phyloP scores from a whole-genome alignment of 352 stramenopile genomes.

The Pythium phragmiticola region DNA sequence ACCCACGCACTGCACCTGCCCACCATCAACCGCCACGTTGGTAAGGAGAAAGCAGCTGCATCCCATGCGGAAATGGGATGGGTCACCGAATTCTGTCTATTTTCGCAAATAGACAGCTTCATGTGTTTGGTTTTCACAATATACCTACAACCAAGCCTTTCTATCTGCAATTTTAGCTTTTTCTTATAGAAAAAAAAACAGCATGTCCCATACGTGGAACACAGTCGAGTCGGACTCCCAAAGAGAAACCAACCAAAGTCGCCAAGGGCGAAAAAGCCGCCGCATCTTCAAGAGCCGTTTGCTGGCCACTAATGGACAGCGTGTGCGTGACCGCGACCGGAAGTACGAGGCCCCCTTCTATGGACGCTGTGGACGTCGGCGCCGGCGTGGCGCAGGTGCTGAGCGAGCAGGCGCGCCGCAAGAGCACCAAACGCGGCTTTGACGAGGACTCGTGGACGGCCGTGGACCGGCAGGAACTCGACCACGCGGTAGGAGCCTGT shows the following conservation, averaged over 20 bases:
- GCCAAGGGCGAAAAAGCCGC: not conserved
- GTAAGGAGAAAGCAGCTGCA: not conserved
- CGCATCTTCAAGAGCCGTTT: slow-evolving; percentile 22
- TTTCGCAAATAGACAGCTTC: slow-evolving; percentile 10
- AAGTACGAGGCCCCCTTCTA: slow-evolving; percentile 1
- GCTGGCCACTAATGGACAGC: not conserved
- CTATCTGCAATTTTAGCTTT: slow-evolving; percentile 1
- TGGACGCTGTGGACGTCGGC: slow-evolving; percentile 15
- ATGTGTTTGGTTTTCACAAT: slow-evolving; percentile 10
- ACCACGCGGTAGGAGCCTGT: slow-evolving; percentile 53
- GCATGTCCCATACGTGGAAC: slow-evolving; percentile 23
- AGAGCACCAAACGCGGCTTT: slow-evolving; percentile 33
- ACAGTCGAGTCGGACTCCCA: slow-evolving; percentile 4
- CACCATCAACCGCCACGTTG: too few relatives aligned
- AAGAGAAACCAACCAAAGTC: slow-evolving; percentile 12
- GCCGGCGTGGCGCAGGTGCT: slow-evolving; percentile 14
- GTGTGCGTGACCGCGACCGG: not conserved
- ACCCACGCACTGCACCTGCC: not conserved
- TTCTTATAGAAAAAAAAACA: slow-evolving; percentile 14
- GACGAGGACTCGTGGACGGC: slow-evolving; percentile 88
- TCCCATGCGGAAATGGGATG: not conserved
- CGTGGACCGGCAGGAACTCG: slow-evolving; percentile 75
- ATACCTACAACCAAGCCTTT: not conserved
- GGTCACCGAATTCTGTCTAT: slow-evolving; percentile 8
- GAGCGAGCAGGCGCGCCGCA: slow-evolving; percentile 20